A percentile compares a stretch with the other conserved stretches of the same genome.
Evolutionary conservation across 176 grass and related monocot species (phyloP).

Genomic region (Melocanna baccifera): DNA sequence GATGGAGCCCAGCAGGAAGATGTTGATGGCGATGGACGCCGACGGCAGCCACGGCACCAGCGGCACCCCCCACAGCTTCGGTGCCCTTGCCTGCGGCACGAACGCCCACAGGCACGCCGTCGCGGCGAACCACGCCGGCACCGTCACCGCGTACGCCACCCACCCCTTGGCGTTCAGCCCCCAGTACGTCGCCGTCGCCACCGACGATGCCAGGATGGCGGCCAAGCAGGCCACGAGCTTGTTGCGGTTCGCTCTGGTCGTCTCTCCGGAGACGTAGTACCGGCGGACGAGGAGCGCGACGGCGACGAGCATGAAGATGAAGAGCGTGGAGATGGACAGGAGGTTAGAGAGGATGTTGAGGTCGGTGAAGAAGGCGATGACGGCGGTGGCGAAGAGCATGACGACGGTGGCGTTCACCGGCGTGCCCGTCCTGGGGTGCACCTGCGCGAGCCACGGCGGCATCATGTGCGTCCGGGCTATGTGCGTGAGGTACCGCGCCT

Average conservation of each 20-base stretch:
- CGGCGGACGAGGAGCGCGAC: slow-evolving; percentile 58
- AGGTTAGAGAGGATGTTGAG: slow-evolving; percentile 58
- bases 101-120: slow-evolving; percentile 25
- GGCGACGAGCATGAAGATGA: slow-evolving; percentile 76
- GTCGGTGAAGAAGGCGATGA: slow-evolving; percentile 59
- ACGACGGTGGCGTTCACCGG: slow-evolving; percentile 48
- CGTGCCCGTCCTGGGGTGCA: slow-evolving; percentile 41
- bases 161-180: slow-evolving; percentile 15
- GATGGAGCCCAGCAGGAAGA: slow-evolving; percentile 93
- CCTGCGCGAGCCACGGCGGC: slow-evolving; percentile 49
- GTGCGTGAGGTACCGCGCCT: slow-evolving; percentile 72
- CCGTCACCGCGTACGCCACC: slow-evolving; percentile 33
- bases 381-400: slow-evolving; percentile 55
- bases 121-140: slow-evolving; percentile 36
- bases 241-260: slow-evolving; percentile 8
- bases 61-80: slow-evolving; percentile 56
- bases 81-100: slow-evolving; percentile 49
- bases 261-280: slow-evolving; percentile 52
- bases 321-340: slow-evolving; percentile 66
- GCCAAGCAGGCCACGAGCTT: slow-evolving; percentile 36
- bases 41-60: slow-evolving; percentile 75
- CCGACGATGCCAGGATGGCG: slow-evolving; percentile 32
- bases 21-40: slow-evolving; percentile 69
- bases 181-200: slow-evolving; percentile 40
- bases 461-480: slow-evolving; percentile 61